A percentile compares a stretch with the other conserved stretches of the same genome.
Evolutionary conservation across 1,284 basidiomycete species (phyloP).

Genomic region (Volvariella volvacea): DNA sequence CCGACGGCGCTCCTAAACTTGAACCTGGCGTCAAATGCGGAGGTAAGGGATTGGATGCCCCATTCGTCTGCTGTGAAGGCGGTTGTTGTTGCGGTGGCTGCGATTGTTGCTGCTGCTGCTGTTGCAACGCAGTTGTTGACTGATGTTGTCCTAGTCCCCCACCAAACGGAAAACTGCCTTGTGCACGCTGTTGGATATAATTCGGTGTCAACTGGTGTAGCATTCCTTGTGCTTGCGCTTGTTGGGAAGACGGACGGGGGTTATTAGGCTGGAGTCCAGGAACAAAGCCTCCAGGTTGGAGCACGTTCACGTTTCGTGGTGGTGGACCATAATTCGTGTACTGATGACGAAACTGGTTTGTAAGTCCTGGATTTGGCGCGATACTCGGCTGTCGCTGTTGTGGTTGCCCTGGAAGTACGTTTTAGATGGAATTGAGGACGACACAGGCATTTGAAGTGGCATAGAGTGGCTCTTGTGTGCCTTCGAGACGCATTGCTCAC

Average conservation of each 20-base stretch:
- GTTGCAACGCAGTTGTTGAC: constrained; percentile 35
- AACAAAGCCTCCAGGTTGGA: constrained; percentile 40
- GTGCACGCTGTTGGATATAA: constrained; percentile 56
- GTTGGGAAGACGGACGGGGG: constrained; percentile 47
- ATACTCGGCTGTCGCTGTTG: constrained; percentile 72
- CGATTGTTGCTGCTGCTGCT: constrained; percentile 30
- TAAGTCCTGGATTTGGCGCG: constrained; percentile 54
- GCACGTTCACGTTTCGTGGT: constrained; percentile 48
- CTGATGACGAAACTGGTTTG: constrained; percentile 56
- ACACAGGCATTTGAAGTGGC: constrained; percentile 13
- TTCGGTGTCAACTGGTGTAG: constrained; percentile 56
- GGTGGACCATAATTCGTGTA: constrained; percentile 59
- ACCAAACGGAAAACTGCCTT: constrained; percentile 52
- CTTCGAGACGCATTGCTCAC: constrained; percentile 19
- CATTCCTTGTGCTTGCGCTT: constrained; percentile 41
- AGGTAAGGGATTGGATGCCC: constrained; percentile 40
- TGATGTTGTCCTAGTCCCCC: constrained; percentile 48
- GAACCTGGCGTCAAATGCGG: constrained; percentile 49
- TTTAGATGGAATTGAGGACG: neutral
- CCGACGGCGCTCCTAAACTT: constrained; percentile 47
- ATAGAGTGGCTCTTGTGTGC: constrained; percentile 7
- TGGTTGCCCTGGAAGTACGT: constrained; percentile 55
- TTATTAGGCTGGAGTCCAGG: constrained; percentile 48
- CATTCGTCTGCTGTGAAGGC: constrained; percentile 38
- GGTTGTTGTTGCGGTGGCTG: constrained; percentile 34